Base-by-base conservation (phyloP, 192 early-diverging fungal species). In the Backusella macrospora region DNA sequence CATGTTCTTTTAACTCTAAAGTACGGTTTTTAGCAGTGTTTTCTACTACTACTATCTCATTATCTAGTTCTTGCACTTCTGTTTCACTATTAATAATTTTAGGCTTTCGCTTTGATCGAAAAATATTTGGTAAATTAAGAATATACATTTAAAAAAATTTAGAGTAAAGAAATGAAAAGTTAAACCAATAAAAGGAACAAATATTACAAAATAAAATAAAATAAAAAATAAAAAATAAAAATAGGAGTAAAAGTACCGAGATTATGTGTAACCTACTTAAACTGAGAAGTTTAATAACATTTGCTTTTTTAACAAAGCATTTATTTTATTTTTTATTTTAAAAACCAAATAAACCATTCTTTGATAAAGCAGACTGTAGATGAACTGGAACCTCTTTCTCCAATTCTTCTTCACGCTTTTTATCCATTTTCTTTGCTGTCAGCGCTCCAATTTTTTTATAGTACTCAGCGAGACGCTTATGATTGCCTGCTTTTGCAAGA, bases 351-450 rank as follows among this genome's bases (percentile, higher is more conserved):
- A 79, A 43, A 13, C 78, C 78, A 62, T 79, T 70, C 18, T 71
- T 73, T 18, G 68, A 39, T 37, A 79, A 39, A 39, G 78, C 65
- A 44, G 44, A 38, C 46, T 74, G 73, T 68, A 79, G 40, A 42
- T 79, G 78, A 59, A 40, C 64, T 13, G 78, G 78, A 38, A 75
- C 55, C 43, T 65, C 34, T 42, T 72, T 79, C 3, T 49, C 37
- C 12, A 75, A 16, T 49, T 79, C 78, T 72, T 79, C 78, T 62
- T 79, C 78, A n/a, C 63, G 45, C 38, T 69, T 73, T 38, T 75
- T 74, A 45, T 80, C 78, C 55, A 76, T 69, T 29, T 80, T 75
- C 40, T 80, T 80, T 6, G 66, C 46, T 42, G 74, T 66, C 15
- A 72, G 34, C 14, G 59, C 78, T 37, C 78, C 78, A 16, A 72